Conservation (phyloP, 495 filamentous ascomycete genomes). For the Parathielavia hyrcaniae region DNA sequence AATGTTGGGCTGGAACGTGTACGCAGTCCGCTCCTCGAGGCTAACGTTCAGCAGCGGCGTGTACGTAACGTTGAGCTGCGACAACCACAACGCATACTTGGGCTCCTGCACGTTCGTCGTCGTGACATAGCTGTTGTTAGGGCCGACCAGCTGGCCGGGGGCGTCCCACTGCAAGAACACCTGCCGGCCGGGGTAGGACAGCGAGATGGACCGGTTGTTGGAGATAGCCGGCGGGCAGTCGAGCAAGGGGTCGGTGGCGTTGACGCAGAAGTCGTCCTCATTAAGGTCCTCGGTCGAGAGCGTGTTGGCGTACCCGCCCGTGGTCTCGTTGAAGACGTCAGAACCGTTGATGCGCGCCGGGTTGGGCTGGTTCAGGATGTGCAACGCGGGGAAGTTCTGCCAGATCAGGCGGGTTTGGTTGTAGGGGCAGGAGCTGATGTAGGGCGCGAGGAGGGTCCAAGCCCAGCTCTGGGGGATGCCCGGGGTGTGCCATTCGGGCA, state of each 20-base stretch:
- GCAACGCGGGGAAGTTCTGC: constrained; percentile 80
- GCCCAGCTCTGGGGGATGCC: constrained; percentile 82
- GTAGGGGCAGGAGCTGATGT: constrained; percentile 70
- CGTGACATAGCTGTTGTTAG: constrained; percentile 77
- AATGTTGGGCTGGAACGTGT: constrained; percentile 62
- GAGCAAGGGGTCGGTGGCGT: constrained; percentile 44
- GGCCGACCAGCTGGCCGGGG: constrained; percentile 64
- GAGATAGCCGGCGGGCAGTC: constrained; percentile 59
- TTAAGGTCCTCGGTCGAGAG: constrained; percentile 35
- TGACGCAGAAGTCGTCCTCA: constrained; percentile 44
- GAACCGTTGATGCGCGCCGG: constrained; percentile 53
- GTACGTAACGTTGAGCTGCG: constrained; percentile 83
- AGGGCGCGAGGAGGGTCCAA: constrained; percentile 79
- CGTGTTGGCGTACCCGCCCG: constrained; percentile 44
- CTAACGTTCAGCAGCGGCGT: constrained; percentile 53
- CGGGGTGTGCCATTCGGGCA: constrained; percentile 78
- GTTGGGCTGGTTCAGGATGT: constrained; percentile 73
- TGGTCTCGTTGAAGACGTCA: constrained; percentile 50
- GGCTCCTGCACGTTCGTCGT: constrained; percentile 51
- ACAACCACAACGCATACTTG: constrained; percentile 67
- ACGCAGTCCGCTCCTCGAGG: constrained; percentile 46
- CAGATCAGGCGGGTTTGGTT: constrained; percentile 71
- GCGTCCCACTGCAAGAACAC: constrained; percentile 67
- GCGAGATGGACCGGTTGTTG: constrained; percentile 57
- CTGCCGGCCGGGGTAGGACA: constrained; percentile 69